These are phyloP conservation scores for Sutorius australiensis DNA, from an alignment of 768 basidiomycete species.

Conservation along the genomic window DNA sequence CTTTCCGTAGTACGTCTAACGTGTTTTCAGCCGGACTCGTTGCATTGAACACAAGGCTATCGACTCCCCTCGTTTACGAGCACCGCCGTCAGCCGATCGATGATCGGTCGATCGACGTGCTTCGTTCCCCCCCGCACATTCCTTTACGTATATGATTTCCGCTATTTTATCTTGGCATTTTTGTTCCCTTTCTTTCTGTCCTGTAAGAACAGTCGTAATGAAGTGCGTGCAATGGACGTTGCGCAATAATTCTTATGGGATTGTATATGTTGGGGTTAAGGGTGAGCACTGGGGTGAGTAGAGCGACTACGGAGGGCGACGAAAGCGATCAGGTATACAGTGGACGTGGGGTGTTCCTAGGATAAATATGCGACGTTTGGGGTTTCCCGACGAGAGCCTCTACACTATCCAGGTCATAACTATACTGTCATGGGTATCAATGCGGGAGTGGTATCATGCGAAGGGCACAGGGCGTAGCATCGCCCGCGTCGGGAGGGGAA, in stretches of 20 bases:
- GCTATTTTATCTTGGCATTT: constrained; percentile 2
- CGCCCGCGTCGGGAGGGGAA: background rate
- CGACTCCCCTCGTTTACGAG: background rate
- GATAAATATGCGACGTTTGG: background rate
- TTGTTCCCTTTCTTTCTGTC: background rate
- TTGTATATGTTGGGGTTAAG: background rate
- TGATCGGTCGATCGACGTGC: background rate
- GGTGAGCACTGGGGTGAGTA: no score
- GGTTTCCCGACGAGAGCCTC: background rate
- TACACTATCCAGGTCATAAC: background rate
- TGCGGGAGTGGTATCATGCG: constrained; percentile 2
- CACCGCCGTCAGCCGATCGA: background rate
- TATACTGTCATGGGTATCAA: constrained; percentile 4
- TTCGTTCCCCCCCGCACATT: background rate
- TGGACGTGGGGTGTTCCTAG: no score
- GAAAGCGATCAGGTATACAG: background rate
- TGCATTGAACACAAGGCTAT: background rate
- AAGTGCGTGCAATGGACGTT: background rate
- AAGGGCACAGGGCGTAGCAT: background rate
- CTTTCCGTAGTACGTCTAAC: background rate
- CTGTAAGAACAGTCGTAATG: constrained; percentile 7
- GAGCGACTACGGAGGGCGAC: background rate
- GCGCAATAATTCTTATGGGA: background rate
- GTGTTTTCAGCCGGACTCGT: constrained; percentile 5
- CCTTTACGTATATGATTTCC: constrained; percentile 6